Base-by-base conservation (phyloP, 768 basidiomycete genomes). In the Russula sp. region DNA sequence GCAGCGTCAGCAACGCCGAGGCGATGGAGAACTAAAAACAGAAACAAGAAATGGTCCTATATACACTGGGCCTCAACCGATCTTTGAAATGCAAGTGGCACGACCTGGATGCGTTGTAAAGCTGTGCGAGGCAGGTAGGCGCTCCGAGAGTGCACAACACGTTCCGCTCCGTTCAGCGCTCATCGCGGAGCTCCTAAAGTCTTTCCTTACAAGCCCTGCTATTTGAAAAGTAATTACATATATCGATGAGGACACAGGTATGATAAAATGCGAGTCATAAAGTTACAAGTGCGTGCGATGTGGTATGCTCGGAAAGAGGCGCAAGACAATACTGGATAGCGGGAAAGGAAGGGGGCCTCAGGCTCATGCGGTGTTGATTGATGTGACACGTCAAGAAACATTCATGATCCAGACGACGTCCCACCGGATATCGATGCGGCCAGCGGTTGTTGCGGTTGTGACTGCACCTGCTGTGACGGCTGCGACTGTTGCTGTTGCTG, bases 201-300 rank as follows among this genome's bases (percentile, higher is more conserved):
- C 28, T 30, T 20, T 44, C n/a, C 20, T 44, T 44, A 44, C 46
- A 22, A n/a, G 9, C 18, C 38, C 38, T 65, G 50, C 14, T 57
- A 61, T n/a, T 61, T 46, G 59, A 52, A 44, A 57, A 30, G 42
- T n/a, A 52, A 56, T 34, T 55, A 65, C 59, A 60, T 40, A 56
- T 48, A 60, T 57, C 55, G 59, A 65, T 61, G 48, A 49, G 40
- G 55, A 44, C 26, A 57, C 40, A 38, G 16, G 59, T 50, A 69
- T 51, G 59, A 67, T 69, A 62, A 57, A 56, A 62, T 67, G 67
- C 61, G 46, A 61, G 61, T 68, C 60, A 65, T 69, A 67, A 67
- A 32, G 56, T 69, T 69, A 69, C 68, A 69, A 69, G 62, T 69
- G 68, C 55, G 52, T 57, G 64, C 40, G 36, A 34, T 59, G 40